Evolutionary conservation across 164 flowering plant species (phyloP).

Genomic region (Kalanchoe fedtschenkoi): DNA sequence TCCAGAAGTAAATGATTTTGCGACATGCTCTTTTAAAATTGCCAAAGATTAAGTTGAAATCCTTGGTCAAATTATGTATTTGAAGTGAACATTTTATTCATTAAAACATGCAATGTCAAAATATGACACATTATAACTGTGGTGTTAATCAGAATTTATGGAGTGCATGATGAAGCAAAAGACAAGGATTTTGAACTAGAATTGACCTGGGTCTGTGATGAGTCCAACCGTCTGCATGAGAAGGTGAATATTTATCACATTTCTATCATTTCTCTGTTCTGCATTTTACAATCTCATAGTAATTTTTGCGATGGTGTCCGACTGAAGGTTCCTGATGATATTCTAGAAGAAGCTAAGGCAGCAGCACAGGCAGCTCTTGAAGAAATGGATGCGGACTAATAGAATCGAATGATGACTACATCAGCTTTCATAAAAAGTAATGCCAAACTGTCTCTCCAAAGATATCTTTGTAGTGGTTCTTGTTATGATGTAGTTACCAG

Average conservation of each 20-base stretch:
- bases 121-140: neutral
- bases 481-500: no score
- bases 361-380: slow-evolving; percentile 30
- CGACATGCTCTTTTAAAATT: no score
- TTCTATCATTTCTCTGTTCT: neutral
- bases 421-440: no score
- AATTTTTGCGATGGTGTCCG: no score
- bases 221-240: slow-evolving; percentile 77
- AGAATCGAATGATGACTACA: neutral
- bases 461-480: no score
- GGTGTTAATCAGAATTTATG: slow-evolving; percentile 50
- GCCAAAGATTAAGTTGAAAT: no score
- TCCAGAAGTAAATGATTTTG: no score
- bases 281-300: neutral
- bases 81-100: no score
- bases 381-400: slow-evolving; percentile 38
- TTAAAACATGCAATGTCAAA: neutral
- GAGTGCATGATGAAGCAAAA: no score
- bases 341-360: slow-evolving; percentile 31
- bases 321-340: slow-evolving; percentile 26
- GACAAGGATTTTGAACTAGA: slow-evolving; percentile 95
- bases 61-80: no score
- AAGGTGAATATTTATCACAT: slow-evolving; percentile 39
- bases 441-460: no score
- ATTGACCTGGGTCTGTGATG: slow-evolving; percentile 95